Evolutionary conservation across 768 basidiomycete species (phyloP).

Genomic region (Kwoniella bestiolae): DNA sequence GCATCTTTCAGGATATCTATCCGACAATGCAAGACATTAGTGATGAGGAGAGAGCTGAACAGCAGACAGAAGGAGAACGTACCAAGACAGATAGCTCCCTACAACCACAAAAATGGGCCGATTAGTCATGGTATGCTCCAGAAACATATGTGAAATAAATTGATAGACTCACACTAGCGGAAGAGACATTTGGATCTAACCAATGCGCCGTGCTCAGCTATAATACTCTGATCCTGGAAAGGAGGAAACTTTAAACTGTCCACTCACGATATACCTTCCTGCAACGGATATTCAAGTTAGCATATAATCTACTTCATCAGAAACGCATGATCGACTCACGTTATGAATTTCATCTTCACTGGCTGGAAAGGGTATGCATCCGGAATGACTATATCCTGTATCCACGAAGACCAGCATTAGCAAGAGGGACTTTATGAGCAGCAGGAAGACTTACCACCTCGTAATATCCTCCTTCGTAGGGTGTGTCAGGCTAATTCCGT

Average conservation of each 20-base stretch:
- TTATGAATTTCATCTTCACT: constrained; percentile 98
- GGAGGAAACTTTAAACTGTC: background rate
- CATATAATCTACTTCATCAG: background rate
- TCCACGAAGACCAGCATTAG: constrained; percentile 2
- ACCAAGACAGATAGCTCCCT: constrained; percentile 91
- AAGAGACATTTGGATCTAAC: constrained; percentile 84
- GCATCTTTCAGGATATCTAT: constrained; percentile 66
- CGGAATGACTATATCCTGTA: constrained; percentile 89
- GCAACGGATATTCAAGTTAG: constrained; percentile 3
- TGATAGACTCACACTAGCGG: constrained; percentile 64
- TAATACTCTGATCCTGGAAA: background rate
- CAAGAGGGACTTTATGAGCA: background rate
- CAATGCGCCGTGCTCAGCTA: constrained; percentile 8
- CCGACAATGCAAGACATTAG: background rate
- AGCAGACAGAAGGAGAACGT: constrained; percentile 56
- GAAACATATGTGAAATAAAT: background rate
- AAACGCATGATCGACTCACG: constrained; percentile 56
- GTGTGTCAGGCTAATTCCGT: constrained; percentile 67
- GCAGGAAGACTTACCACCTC: constrained; percentile 71
- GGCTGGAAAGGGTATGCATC: constrained; percentile 74
- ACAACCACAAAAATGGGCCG: background rate
- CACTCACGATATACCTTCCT: constrained; percentile 72
- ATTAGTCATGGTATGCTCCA: no score
- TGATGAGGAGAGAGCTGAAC: background rate
- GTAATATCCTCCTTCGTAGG: constrained; percentile 88